Conservation (phyloP, 2,329 filamentous ascomycete species). For the Aureobasidium zeae region DNA sequence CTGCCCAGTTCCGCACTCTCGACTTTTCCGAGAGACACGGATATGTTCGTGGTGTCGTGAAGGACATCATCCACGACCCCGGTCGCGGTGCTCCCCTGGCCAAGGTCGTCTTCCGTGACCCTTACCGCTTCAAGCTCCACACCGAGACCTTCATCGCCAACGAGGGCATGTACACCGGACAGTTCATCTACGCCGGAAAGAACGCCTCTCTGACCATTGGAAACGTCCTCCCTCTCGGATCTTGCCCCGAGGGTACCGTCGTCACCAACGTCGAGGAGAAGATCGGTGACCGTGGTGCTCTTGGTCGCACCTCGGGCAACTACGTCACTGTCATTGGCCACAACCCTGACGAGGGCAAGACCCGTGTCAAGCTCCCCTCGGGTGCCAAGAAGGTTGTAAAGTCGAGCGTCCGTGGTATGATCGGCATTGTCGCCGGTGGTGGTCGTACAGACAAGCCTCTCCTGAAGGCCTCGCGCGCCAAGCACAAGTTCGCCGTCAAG, state of each 20-base stretch:
- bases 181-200: conserved; percentile 99
- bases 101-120: conserved; percentile 92
- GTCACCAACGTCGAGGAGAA: conserved; percentile 99
- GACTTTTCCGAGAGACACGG: conserved; percentile 75
- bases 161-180: conserved; percentile 99
- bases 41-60: conserved; percentile 94
- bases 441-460: conserved; percentile 99
- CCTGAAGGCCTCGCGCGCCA: conserved; percentile 97
- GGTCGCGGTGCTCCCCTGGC: conserved; percentile 97
- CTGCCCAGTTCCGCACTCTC: conserved; percentile 91
- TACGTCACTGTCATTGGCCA: conserved; percentile 97
- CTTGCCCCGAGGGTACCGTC: conserved; percentile 98
- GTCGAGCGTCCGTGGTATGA: conserved; percentile 91
- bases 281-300: conserved; percentile 88
- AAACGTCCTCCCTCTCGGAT: conserved; percentile 90
- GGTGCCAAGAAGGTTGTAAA: conserved; percentile 98
- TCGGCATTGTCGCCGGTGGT: conserved; percentile 98
- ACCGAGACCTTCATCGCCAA: conserved; percentile 99
- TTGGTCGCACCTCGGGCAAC: conserved; percentile 97
- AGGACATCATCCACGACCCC: conserved; percentile 98
- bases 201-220: conserved; percentile 93
- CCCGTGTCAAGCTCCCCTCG: conserved; percentile 96
- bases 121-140: conserved; percentile 95
- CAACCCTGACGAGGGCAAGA: conserved; percentile 99
- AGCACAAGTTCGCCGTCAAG: conserved; percentile 99